Percentiles rank a stretch among this genome's conserved stretches.
Conservation (phyloP, 768 basidiomycete species). For the Suillus subalutaceus region DNA sequence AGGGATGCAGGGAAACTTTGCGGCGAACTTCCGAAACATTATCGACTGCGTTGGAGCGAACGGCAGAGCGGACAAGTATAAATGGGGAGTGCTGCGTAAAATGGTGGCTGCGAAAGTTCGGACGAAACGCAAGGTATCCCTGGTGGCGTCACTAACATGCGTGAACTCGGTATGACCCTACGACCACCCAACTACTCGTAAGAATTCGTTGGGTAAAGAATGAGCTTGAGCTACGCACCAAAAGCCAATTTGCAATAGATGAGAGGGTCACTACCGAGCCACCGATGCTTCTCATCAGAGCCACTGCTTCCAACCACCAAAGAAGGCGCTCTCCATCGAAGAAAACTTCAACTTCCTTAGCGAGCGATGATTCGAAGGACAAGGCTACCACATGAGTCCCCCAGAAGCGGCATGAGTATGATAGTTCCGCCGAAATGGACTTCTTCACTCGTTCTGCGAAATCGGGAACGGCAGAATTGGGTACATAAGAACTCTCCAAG, state of each 20-base stretch:
- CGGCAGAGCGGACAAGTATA: slow-evolving; percentile 28
- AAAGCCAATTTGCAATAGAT: not conserved
- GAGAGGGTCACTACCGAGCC: not conserved
- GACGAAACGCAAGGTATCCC: slow-evolving; percentile 19
- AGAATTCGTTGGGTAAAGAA: not conserved
- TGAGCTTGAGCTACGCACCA: not conserved
- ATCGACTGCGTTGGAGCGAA: slow-evolving; percentile 29
- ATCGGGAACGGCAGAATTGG: slow-evolving; percentile 24
- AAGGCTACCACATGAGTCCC: slow-evolving; percentile 27
- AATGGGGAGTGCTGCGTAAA: slow-evolving; percentile 23
- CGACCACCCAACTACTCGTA: not conserved
- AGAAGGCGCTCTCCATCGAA: slow-evolving; percentile 18
- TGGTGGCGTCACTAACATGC: not conserved
- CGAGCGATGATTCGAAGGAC: not conserved
- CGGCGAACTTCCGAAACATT: slow-evolving; percentile 17
- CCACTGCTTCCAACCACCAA: not conserved
- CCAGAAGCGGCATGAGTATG: slow-evolving; percentile 37
- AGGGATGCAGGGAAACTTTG: not conserved
- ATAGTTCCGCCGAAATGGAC: slow-evolving; percentile 26
- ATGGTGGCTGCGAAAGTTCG: slow-evolving; percentile 16
- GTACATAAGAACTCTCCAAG: slow-evolving; percentile 29
- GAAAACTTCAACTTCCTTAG: slow-evolving; percentile 21
- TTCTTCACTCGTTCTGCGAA: slow-evolving; percentile 15
- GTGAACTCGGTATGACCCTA: slow-evolving; percentile 4
- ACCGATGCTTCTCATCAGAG: slow-evolving; percentile 20